These are phyloP conservation scores for Aureobasidium sp. DNA, from an alignment of 2,329 filamentous ascomycete species.

Conservation along the genomic window DNA sequence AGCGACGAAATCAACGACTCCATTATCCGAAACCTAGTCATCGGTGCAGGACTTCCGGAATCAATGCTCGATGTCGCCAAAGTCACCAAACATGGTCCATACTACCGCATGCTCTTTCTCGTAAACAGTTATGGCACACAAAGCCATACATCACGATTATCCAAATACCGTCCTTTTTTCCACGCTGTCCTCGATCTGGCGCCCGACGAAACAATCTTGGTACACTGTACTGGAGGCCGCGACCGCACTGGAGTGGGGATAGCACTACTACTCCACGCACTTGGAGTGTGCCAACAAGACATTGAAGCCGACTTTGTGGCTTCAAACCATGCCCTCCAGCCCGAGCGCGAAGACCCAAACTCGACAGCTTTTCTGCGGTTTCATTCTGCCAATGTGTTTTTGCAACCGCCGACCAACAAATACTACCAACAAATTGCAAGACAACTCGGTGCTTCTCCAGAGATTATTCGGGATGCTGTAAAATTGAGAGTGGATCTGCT, in stretches of 20 bases:
- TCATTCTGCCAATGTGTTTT: neutral
- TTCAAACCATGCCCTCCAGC: neutral
- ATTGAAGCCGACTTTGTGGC: neutral
- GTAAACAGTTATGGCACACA: neutral
- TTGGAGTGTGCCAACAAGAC: neutral
- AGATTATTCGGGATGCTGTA: conserved; percentile 27
- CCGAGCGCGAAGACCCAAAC: neutral
- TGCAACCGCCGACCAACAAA: neutral
- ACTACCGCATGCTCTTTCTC: neutral
- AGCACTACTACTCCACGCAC: neutral
- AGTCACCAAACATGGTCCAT: neutral
- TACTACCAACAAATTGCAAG: conserved; percentile 16
- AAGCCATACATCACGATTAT: neutral
- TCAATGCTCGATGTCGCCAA: neutral
- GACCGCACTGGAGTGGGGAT: neutral
- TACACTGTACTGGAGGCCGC: neutral
- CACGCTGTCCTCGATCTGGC: neutral
- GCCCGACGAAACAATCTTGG: neutral
- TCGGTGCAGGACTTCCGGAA: neutral
- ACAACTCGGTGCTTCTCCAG: conserved; percentile 27
- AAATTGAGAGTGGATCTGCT: conserved; percentile 23
- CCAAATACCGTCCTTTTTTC: neutral
- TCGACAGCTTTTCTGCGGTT: neutral
- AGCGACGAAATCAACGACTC: neutral
- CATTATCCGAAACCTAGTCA: neutral